Base-by-base conservation (phyloP, 2,329 filamentous ascomycete species). In the Aspergillus piperis region DNA sequence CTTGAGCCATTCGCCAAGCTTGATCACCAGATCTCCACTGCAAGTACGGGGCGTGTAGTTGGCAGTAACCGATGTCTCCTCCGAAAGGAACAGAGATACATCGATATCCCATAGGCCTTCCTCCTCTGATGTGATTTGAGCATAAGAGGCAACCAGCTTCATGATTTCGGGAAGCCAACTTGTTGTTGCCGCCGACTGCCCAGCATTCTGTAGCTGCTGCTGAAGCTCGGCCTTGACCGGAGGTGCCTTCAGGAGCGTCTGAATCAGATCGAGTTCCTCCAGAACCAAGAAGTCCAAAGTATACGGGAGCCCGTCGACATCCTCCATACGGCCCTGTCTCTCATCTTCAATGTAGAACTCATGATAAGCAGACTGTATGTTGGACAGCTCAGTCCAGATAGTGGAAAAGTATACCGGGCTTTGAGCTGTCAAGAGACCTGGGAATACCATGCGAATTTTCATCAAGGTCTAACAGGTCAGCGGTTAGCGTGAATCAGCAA, bases 51-150 rank as follows among this genome's bases (percentile, higher is more conserved):
- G 91, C 0, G 95, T 97, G 78, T 98, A 99, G 75, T 98, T 98
- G 32, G 93, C 91, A 11, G 92, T 96, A 17, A 97, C 90, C 2
- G 92, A 94, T 2, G 92, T 94, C 78, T 98, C 94, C 76, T 99
- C 95, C 0, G 92, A 94, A 50, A 99, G 83, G 77, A 96, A 99
- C 2, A 99, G 85, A 60, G 96, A 98, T 67, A 96, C 90, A 75
- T 99, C 95, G 64, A 97, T 92, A 68, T 97, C 92, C 95, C 95
- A 99, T 8, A 99, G 79, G 7, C 91, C 92, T 77, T 97, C 92
- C 72, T 98, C 95, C 75, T 99, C 95, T 27, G 87, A 88, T 2
- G 90, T 93, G 68, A 99, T 96, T 66, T 94, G 91, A 11, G 92
- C 89, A 76, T 96, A 98, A 1, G 88, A 87, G 19, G 92, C 87